Conservation (phyloP, 257 asterid genomes). For the Solanum dulcamara region DNA sequence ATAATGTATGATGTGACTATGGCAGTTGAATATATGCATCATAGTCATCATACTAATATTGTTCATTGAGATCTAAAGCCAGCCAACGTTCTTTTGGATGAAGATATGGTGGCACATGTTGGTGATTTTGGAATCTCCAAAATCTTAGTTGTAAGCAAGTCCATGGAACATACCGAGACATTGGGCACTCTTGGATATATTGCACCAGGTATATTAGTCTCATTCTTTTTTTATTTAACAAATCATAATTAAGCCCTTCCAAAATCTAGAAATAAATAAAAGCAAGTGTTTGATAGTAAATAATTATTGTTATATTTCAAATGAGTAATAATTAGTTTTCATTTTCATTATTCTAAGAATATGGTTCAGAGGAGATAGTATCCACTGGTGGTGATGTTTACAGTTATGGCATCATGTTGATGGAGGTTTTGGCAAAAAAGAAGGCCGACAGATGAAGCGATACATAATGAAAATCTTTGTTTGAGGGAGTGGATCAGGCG, state of each 20-base stretch:
- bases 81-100: background rate
- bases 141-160: background rate
- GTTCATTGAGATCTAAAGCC: background rate
- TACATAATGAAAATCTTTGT: background rate
- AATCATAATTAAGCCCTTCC: background rate
- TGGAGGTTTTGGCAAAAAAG: background rate
- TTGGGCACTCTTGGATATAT: background rate
- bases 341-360: no score
- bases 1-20: background rate
- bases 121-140: background rate
- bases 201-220: background rate
- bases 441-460: background rate
- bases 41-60: background rate
- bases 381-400: background rate
- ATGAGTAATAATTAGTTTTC: background rate
- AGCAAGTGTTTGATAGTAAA: background rate
- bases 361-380: background rate
- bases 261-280: background rate
- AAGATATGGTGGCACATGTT: background rate
- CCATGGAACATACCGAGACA: background rate
- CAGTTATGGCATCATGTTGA: background rate
- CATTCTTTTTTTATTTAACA: background rate
- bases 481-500: background rate
- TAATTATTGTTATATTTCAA: no score
- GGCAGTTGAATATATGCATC: background rate